Conservation (phyloP, 352 stramenopile genomes). For the Phytophthora citricola region DNA sequence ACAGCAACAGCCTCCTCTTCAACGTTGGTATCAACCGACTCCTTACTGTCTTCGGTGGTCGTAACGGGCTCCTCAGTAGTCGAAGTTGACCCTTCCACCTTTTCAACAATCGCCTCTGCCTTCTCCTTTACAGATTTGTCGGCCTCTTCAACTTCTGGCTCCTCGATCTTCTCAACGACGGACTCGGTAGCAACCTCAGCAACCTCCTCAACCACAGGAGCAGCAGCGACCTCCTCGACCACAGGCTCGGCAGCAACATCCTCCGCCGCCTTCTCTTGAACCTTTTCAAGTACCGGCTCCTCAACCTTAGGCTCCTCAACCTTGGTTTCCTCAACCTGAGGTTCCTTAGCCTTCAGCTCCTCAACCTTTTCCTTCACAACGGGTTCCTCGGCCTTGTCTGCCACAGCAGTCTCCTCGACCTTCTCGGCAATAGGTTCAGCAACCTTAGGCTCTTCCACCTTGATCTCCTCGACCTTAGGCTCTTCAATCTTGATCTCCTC, state of each 20-base stretch:
- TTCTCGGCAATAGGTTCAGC: neutral
- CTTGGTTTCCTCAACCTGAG: neutral
- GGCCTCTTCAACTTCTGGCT: neutral
- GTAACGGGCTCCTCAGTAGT: conserved; percentile 13
- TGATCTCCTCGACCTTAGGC: neutral
- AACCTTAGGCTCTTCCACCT: conserved; percentile 2
- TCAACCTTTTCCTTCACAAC: conserved; percentile 1
- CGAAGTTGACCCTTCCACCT: conserved; percentile 10
- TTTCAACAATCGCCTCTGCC: conserved; percentile 7
- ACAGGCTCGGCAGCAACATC: neutral
- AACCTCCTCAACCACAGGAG: neutral
- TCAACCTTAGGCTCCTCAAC: neutral
- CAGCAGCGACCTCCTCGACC: neutral
- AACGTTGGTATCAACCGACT: conserved; percentile 3
- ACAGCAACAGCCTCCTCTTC: neutral
- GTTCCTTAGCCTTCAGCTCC: neutral
- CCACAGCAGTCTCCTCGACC: neutral
- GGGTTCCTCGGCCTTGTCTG: neutral
- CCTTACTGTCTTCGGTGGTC: conserved; percentile 16
- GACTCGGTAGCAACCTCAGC: neutral
- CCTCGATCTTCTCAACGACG: conserved; percentile 12
- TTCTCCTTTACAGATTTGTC: conserved; percentile 1
- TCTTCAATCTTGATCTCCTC: neutral
- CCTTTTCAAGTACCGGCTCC: neutral
- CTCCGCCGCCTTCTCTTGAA: neutral